Percentiles rank a stretch among this genome's conserved stretches.
phyloP scores from a whole-genome alignment of 352 stramenopile species.

The Globisporangium abappressorium region DNA sequence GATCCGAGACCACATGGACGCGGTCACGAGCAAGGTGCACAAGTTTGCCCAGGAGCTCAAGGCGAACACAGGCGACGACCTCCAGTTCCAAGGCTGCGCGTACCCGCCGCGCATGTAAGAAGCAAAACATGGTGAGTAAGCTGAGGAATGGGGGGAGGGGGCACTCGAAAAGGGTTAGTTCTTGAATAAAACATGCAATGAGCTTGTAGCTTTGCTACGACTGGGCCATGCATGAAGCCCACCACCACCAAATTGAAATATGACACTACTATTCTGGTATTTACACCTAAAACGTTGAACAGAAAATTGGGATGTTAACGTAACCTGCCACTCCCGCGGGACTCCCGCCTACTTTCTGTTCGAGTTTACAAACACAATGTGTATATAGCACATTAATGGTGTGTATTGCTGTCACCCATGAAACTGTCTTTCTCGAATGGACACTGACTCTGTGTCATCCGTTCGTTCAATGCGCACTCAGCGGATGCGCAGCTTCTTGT shows the following conservation, averaged over 20 bases:
- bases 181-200: too few relatives aligned
- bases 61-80: constrained; percentile 49
- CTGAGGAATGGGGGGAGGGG: too few relatives aligned
- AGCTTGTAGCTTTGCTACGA: too few relatives aligned
- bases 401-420: too few relatives aligned
- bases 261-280: not conserved
- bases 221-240: too few relatives aligned
- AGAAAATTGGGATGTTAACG: not conserved
- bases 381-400: too few relatives aligned
- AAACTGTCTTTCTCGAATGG: not conserved
- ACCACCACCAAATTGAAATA: too few relatives aligned
- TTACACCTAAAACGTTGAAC: not conserved
- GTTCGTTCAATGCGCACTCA: not conserved
- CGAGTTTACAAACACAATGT: too few relatives aligned
- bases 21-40: constrained; percentile 40
- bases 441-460: not conserved
- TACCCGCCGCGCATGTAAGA: constrained; percentile 32
- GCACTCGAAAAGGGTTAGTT: not conserved
- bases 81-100: constrained; percentile 54
- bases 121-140: too few relatives aligned
- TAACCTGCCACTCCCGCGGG: too few relatives aligned
- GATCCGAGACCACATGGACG: constrained; percentile 38
- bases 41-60: constrained; percentile 40
- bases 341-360: not conserved
- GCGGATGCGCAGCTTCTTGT: constrained; percentile 18